phyloP scores from a whole-genome alignment of 2,329 filamentous ascomycete species.

The Alternaria sp. region DNA sequence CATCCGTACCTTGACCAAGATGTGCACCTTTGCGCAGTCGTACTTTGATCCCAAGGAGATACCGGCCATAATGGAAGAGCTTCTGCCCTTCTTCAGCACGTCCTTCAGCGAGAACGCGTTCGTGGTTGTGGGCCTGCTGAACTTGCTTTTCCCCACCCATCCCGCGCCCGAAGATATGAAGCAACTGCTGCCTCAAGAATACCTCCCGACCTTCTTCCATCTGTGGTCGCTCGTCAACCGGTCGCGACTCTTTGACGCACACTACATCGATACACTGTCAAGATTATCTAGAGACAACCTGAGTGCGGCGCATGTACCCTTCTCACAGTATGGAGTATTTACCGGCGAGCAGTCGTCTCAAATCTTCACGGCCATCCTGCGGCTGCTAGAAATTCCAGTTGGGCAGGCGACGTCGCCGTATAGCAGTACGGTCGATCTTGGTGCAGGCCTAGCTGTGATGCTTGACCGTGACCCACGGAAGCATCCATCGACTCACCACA shows the following conservation, averaged over 20 bases:
- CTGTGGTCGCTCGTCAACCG: conserved; percentile 93
- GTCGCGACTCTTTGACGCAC: conserved; percentile 85
- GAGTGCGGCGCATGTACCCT: conserved; percentile 76
- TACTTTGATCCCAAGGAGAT: conserved; percentile 93
- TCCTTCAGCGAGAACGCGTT: conserved; percentile 93
- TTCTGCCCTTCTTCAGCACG: conserved; percentile 78
- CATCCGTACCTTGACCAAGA: conserved; percentile 80
- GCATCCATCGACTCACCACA: conserved; percentile 89
- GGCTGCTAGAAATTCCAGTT: conserved; percentile 93
- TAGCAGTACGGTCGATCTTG: conserved; percentile 78
- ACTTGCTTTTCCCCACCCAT: conserved; percentile 85
- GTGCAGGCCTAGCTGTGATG: conserved; percentile 83
- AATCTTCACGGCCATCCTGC: conserved; percentile 89
- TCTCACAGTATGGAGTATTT: conserved; percentile 88
- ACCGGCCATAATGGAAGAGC: conserved; percentile 69
- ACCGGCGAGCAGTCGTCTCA: conserved; percentile 90
- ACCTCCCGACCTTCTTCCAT: conserved; percentile 94
- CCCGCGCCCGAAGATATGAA: conserved; percentile 75
- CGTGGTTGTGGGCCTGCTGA: conserved; percentile 88
- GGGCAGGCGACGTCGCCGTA: conserved; percentile 96
- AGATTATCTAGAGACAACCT: conserved; percentile 86
- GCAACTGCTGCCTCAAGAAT: conserved; percentile 85
- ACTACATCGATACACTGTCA: conserved; percentile 90
- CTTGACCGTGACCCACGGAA: conserved; percentile 94
- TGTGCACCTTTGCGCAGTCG: conserved; percentile 87